These are phyloP conservation scores for Debaryomyces nepalensis DNA, from an alignment of 1,139 yeast species.

Conservation along the genomic window DNA sequence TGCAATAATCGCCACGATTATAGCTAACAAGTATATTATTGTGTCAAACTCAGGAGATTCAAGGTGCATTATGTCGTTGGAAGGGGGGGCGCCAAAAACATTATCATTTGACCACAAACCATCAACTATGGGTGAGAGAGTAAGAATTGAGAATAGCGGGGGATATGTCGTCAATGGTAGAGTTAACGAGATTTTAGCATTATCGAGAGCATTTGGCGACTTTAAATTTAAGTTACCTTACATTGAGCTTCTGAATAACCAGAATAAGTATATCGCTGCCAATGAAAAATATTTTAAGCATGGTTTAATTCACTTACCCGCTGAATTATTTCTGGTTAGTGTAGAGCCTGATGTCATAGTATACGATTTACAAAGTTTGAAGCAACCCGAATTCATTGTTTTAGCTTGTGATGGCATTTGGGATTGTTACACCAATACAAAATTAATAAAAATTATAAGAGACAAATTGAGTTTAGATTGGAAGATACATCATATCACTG, in stretches of 20 bases:
- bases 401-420: slow-evolving; percentile 82
- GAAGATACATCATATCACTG: slow-evolving; percentile 61
- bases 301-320: slow-evolving; percentile 38
- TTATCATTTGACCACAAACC: slow-evolving; percentile 81
- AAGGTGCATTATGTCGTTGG: slow-evolving; percentile 60
- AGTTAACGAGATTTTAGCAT: slow-evolving; percentile 73
- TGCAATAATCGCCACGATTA: slow-evolving; percentile 58
- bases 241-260: slow-evolving; percentile 37
- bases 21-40: slow-evolving; percentile 52
- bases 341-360: slow-evolving; percentile 72
- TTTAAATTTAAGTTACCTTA: slow-evolving; percentile 62
- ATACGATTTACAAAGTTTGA: slow-evolving; percentile 45
- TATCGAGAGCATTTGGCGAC: slow-evolving; percentile 80
- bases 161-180: slow-evolving; percentile 72
- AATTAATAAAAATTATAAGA: slow-evolving; percentile 57
- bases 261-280: slow-evolving; percentile 31
- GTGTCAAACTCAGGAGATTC: slow-evolving; percentile 81
- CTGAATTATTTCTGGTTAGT: slow-evolving; percentile 57
- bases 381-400: slow-evolving; percentile 63
- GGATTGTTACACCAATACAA: slow-evolving; percentile 72
- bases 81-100: slow-evolving; percentile 58
- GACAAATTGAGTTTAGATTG: slow-evolving; percentile 62
- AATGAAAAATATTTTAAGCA: slow-evolving; percentile 26
- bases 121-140: slow-evolving; percentile 71
- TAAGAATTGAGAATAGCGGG: slow-evolving; percentile 73